Conservation (phyloP, 768 basidiomycete genomes). For the Scleroderma bovista region DNA sequence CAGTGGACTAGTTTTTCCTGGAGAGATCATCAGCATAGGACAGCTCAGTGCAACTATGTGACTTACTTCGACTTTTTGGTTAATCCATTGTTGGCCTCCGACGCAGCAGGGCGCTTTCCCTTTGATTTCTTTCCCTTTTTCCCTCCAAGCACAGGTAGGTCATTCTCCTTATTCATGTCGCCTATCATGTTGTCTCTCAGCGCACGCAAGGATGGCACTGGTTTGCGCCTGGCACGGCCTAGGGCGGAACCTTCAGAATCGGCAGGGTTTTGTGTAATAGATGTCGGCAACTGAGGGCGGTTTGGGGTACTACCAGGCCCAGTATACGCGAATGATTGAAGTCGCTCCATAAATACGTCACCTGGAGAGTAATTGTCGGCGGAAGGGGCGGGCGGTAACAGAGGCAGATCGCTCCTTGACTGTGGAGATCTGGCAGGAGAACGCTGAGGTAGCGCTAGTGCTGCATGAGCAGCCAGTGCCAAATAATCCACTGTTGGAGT, state of each 20-base stretch:
- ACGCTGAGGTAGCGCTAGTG: too few species aligned
- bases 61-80: not conserved
- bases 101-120: not conserved
- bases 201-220: not conserved
- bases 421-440: too few species aligned
- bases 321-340: too few species aligned
- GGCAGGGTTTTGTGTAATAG: not conserved
- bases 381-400: too few species aligned
- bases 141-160: not conserved
- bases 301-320: not conserved
- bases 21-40: not conserved
- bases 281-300: not conserved
- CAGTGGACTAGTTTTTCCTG: not conserved
- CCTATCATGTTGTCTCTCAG: not conserved
- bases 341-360: too few species aligned
- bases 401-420: too few species aligned
- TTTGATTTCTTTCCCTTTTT: not conserved
- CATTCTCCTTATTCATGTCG: not conserved
- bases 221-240: not conserved
- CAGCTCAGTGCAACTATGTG: not conserved
- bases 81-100: not conserved
- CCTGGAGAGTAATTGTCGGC: too few species aligned
- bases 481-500: too few species aligned
- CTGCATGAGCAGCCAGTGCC: too few species aligned
- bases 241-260: not conserved